Conservation (phyloP, 192 early-diverging fungal species). For the Entomortierella lignicola region DNA sequence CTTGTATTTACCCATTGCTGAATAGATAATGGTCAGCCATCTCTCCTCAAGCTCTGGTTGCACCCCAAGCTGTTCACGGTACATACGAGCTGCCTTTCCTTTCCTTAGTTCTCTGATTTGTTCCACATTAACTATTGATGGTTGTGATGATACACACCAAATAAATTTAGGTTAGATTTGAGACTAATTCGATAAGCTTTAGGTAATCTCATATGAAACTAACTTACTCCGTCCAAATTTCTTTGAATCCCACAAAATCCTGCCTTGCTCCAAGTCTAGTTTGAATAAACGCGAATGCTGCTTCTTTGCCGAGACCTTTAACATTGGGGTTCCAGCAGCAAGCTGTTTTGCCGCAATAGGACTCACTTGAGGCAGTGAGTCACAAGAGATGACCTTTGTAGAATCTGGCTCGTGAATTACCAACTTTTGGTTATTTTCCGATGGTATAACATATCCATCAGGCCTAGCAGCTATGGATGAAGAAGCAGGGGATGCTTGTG, state of each 20-base stretch:
- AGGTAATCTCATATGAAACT: neutral
- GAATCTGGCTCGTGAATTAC: neutral
- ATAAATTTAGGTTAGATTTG: neutral
- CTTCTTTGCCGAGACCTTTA: slow-evolving; percentile 58
- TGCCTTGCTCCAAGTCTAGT: slow-evolving; percentile 56
- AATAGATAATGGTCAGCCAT: slow-evolving; percentile 59
- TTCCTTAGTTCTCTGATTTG: slow-evolving; percentile 59
- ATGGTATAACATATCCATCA: too few relatives aligned
- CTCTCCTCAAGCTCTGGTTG: slow-evolving; percentile 47
- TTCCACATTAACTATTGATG: slow-evolving; percentile 58
- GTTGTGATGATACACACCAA: neutral
- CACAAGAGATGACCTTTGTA: neutral
- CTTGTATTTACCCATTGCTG: slow-evolving; percentile 58
- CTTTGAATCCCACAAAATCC: slow-evolving; percentile 60
- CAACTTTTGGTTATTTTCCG: neutral
- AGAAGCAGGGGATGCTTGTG: too few relatives aligned
- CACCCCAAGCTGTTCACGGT: slow-evolving; percentile 52
- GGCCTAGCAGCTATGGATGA: too few relatives aligned
- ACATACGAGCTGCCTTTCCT: slow-evolving; percentile 55
- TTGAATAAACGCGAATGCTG: slow-evolving; percentile 51
- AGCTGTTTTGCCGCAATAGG: slow-evolving; percentile 25
- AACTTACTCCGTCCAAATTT: slow-evolving; percentile 56
- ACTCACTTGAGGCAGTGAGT: slow-evolving; percentile 6
- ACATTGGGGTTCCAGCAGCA: slow-evolving; percentile 44
- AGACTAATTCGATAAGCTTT: neutral